phyloP scores from a whole-genome alignment of 2,329 filamentous ascomycete species.

The Penicillium sp. region DNA sequence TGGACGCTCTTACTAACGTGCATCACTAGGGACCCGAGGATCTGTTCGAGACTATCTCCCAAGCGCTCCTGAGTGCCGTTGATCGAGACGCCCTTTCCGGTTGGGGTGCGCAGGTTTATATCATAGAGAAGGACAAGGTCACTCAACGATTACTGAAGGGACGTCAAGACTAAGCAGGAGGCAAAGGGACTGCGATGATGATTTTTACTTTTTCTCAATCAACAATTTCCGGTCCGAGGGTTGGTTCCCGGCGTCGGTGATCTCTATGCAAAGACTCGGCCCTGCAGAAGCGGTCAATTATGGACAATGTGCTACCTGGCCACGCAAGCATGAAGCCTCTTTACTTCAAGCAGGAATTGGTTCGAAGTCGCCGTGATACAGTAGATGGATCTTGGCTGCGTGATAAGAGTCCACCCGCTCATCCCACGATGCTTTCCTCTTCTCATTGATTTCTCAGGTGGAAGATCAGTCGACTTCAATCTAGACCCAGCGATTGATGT shows the following conservation, averaged over 20 bases:
- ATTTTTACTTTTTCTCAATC: slow-evolving; percentile 18
- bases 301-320: slow-evolving; percentile 14
- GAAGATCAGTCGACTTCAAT: too few species aligned
- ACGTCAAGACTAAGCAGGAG: slow-evolving; percentile 68
- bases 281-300: slow-evolving; percentile 14
- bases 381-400: too few species aligned
- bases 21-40: slow-evolving; percentile 69
- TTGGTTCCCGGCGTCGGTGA: slow-evolving; percentile 23
- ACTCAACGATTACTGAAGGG: slow-evolving; percentile 98
- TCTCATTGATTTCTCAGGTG: too few species aligned
- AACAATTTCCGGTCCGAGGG: slow-evolving; percentile 22
- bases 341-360: slow-evolving; percentile 7
- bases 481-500: too few species aligned
- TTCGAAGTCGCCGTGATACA: too few species aligned
- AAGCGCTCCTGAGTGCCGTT: slow-evolving; percentile 89
- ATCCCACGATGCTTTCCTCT: too few species aligned
- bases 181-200: slow-evolving; percentile 4
- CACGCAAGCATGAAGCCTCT: slow-evolving; percentile 7
- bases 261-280: slow-evolving; percentile 22
- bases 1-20: slow-evolving; percentile 3
- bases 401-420: too few species aligned
- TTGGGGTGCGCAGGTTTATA: slow-evolving; percentile 98
- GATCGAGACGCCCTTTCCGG: slow-evolving; percentile 95
- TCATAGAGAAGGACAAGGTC: slow-evolving; percentile 99
- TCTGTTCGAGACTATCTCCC: slow-evolving; percentile 96